Base-by-base conservation (phyloP, 1,284 basidiomycete species). In the Trametes polyzona region DNA sequence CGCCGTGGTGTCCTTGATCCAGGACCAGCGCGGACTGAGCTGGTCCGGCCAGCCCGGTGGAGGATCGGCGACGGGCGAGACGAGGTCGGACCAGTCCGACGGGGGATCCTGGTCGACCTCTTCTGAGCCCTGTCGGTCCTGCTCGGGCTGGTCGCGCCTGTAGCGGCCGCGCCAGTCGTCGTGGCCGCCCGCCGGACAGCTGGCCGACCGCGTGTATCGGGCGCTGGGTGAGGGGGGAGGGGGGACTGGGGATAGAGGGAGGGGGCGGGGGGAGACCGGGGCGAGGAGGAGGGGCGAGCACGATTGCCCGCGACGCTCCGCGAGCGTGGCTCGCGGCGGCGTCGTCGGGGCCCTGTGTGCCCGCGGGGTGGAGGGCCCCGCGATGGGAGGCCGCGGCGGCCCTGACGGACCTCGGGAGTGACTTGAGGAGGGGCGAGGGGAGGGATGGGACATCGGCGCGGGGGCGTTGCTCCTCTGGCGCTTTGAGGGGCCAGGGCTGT, bases 1-100 rank as follows among this genome's bases (percentile, higher is more conserved):
- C n/a, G n/a, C n/a, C 47, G 24, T 21, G 36, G 4, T 30, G 10
- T 30, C 17, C 47, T 40, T 30, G 0, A 39, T 24, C 21, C 37
- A 39, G 12, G 24, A 4, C 8, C 3, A 40, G 10, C 24, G 27
- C 36, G 26, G 26, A 6, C 23, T n/a, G 36, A 49, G 39, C 30
- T 40, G 39, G 27, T 42, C 29, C 30, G 40, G 50, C 50, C 50
- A 52, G 23, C 40, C 41, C 11, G 14, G 41, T n/a, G 50, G 41
- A 3, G 14, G 23, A 3, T 8, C 9, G 5, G 32, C 24, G 19
- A 26, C 16, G 19, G 40, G 33, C 23, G 50, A 52, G 21, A 52
- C 50, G 41, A 52, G 50, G 33, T 46, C 42, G 9, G 41, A 23
- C 1, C 12, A 21, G n/a, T 17, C 4, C 30, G 44, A 47, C 6